Percentiles rank a stretch among this genome's conserved stretches.
phyloP scores from a whole-genome alignment of 2,329 filamentous ascomycete genomes.

The Fusarium sp. region DNA sequence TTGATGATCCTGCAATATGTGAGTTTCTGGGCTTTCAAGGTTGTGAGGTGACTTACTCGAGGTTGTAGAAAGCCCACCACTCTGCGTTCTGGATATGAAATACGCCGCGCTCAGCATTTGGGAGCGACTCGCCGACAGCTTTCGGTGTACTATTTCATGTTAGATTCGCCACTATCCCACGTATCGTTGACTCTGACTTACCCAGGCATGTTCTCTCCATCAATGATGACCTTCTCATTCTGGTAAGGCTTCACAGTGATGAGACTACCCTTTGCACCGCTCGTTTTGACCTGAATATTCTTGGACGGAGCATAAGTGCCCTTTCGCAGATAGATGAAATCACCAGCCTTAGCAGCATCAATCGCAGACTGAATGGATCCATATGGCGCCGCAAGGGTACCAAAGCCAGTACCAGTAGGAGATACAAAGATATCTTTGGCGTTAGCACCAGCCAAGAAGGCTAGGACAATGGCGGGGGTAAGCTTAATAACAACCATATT shows the following conservation, averaged over 20 bases:
- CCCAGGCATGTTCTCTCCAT: slow-evolving; percentile 54
- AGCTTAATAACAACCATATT: slow-evolving; percentile 28
- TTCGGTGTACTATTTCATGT: slow-evolving; percentile 54
- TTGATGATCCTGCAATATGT: slow-evolving; percentile 45
- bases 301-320: slow-evolving; percentile 59
- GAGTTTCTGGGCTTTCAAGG: accelerated
- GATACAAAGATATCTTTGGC: slow-evolving; percentile 58
- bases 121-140: slow-evolving; percentile 52
- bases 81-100: slow-evolving; percentile 57
- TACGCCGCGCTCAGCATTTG: slow-evolving; percentile 56
- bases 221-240: slow-evolving; percentile 57
- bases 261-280: slow-evolving; percentile 53
- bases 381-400: slow-evolving; percentile 54
- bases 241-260: slow-evolving; percentile 57
- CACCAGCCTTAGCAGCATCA: slow-evolving; percentile 57
- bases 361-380: slow-evolving; percentile 60
- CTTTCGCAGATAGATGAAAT: slow-evolving; percentile 58
- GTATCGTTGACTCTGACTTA: accelerated
- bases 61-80: slow-evolving; percentile 58
- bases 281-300: slow-evolving; percentile 60
- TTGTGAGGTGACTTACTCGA: slow-evolving; percentile 41
- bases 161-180: neutral
- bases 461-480: slow-evolving; percentile 19
- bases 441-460: slow-evolving; percentile 14
- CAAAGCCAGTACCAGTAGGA: slow-evolving; percentile 54